A percentile compares a stretch with the other conserved stretches of the same genome.
These are phyloP conservation scores for Coemansia umbellata DNA, from an alignment of 192 early-diverging fungal species.

Conservation along the genomic window DNA sequence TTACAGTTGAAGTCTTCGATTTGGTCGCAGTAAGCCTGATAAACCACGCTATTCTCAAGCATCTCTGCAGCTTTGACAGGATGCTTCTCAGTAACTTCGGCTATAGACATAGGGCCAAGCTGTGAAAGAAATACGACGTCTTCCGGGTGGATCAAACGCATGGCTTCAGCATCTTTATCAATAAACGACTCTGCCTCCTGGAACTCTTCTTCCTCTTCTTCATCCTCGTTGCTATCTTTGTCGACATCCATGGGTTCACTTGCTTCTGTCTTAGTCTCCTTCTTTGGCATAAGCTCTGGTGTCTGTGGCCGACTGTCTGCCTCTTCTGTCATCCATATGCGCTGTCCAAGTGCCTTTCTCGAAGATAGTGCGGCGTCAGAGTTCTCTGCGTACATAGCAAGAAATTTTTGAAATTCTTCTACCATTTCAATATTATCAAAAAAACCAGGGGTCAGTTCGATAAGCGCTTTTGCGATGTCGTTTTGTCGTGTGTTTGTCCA, in stretches of 20 bases:
- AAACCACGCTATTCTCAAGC: slow-evolving; percentile 10
- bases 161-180: not conserved
- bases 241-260: slow-evolving; percentile 25
- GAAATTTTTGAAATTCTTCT: slow-evolving; percentile 16
- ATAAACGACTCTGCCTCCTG: not conserved
- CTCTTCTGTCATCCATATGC: slow-evolving; percentile 4
- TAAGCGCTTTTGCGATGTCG: slow-evolving; percentile 13
- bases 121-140: slow-evolving; percentile 41
- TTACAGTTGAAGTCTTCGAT: slow-evolving; percentile 32
- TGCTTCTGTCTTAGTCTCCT: not conserved
- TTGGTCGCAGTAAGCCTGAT: slow-evolving; percentile 23
- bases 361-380: slow-evolving; percentile 8
- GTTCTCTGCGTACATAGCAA: slow-evolving; percentile 14
- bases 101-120: slow-evolving; percentile 17
- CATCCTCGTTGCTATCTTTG: not conserved
- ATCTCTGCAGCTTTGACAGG: slow-evolving; percentile 13
- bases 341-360: slow-evolving; percentile 2
- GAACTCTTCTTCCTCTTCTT: not conserved
- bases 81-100: slow-evolving; percentile 11
- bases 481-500: slow-evolving; percentile 16
- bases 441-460: not conserved
- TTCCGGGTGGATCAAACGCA: slow-evolving; percentile 21
- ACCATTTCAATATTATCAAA: not conserved
- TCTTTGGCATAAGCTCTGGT: not conserved
- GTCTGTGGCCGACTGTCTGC: not conserved